Base-by-base conservation (phyloP, 805 yeast genomes). In the Lipomyces yamadae region DNA sequence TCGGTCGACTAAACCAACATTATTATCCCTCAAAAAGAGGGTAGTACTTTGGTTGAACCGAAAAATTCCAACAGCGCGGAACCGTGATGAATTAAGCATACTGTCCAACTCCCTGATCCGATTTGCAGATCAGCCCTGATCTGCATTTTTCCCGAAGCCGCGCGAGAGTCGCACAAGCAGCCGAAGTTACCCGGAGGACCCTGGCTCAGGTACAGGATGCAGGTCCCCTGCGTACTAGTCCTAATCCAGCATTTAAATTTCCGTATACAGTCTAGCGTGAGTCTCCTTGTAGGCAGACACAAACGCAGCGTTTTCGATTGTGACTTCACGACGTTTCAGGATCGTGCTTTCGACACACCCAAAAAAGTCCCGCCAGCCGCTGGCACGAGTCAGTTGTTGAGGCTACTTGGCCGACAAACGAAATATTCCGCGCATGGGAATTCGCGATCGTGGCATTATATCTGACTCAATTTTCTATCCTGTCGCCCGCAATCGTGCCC, bases 291-390 rank as follows among this genome's bases (percentile, higher is more conserved):
- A 24, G 48, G 24, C 48, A 42, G 4, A 37, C 6, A 42, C 48
- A 42, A 42, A 15, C 48, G 48, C 48, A 5, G 48, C 24, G 24
- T 39, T n/a, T n/a, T 42, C 18, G n/a, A 15, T 42, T 15, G 18
- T n/a, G 48, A 24, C n/a, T 42, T n/a, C 48, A 42, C 48, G 48
- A 15, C 48, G 48, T 42, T 42, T 42, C 48, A 42, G 48, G 24
- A 18, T 18, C n/a, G 6, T 42, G 48, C 48, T 42, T 42, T 24
- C 24, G 24, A 24, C 24, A 24, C 24, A 24, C 24, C 24, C 24
- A 24, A 24, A 24, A 24, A 24, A 24, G 24, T 24, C 24, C 24
- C 24, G 24, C 24, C 24, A 1, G 24, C 24, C 24, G 24, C 24
- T 24, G 24, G 24, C 24, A 24, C 24, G 24, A 24, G 24, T 24